These are phyloP conservation scores for Carex littledalei DNA, from an alignment of 176 grass and related monocot species.

Conservation along the genomic window DNA sequence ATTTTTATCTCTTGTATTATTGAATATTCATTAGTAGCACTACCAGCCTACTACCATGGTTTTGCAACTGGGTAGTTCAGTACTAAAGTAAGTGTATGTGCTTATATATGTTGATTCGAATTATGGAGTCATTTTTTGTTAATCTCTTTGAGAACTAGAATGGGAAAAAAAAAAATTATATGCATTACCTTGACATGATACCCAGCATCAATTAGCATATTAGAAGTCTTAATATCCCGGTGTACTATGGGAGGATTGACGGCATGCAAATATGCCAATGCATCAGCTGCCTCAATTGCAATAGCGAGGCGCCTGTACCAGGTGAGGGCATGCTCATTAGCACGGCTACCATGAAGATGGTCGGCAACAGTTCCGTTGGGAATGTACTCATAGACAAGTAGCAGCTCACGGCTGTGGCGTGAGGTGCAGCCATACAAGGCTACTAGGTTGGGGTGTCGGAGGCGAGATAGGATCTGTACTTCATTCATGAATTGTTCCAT, in stretches of 20 bases:
- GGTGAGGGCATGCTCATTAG: conserved; percentile 42
- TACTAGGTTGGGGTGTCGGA: conserved; percentile 86
- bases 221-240: conserved; percentile 84
- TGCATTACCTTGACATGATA: conserved; percentile 66
- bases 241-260: conserved; percentile 73
- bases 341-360: conserved; percentile 71
- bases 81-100: neutral
- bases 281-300: conserved; percentile 78
- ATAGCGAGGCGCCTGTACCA: conserved; percentile 67
- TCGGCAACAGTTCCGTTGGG: conserved; percentile 80
- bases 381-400: conserved; percentile 92
- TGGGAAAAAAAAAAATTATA: neutral
- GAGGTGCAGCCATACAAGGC: conserved; percentile 89
- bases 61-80: neutral
- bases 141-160: neutral
- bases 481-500: conserved; percentile 96
- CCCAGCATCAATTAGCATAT: conserved; percentile 72
- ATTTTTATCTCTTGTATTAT: neutral
- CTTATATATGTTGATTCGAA: neutral
- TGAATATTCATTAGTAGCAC: neutral
- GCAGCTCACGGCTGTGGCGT: conserved; percentile 59
- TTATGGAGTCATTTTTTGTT: neutral
- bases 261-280: conserved; percentile 76
- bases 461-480: conserved; percentile 58
- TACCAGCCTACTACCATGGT: neutral